A percentile compares a stretch with the other conserved stretches of the same genome.
These are phyloP conservation scores for Syzygium malaccense DNA, from an alignment of 441 rosid genomes.

Conservation along the genomic window DNA sequence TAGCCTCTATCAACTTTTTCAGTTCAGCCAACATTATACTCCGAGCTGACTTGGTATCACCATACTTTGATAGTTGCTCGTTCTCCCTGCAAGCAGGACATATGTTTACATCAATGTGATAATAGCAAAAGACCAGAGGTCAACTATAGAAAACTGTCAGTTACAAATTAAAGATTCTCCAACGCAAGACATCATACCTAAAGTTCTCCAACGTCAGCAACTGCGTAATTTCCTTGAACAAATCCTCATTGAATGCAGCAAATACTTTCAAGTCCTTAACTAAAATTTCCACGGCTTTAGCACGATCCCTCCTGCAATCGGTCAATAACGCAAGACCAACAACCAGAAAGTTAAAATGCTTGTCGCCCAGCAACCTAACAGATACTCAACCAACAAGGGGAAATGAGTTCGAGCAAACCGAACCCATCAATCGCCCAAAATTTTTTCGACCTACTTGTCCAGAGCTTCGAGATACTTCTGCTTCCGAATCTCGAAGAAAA, in stretches of 20 bases:
- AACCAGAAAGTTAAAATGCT: neutral
- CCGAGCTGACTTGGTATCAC: constrained; percentile 79
- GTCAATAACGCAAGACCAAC: neutral
- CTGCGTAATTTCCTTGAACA: constrained; percentile 80
- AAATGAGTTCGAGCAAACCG: neutral
- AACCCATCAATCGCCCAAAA: neutral
- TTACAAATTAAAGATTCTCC: neutral
- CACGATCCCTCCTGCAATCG: constrained; percentile 52
- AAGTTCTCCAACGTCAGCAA: constrained; percentile 69
- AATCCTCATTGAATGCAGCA: constrained; percentile 69
- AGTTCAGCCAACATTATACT: constrained; percentile 69
- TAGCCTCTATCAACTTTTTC: constrained; percentile 79
- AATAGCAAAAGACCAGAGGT: neutral
- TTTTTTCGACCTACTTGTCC: constrained; percentile 39
- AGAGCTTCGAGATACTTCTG: constrained; percentile 83
- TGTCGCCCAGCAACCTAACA: neutral
- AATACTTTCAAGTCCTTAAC: constrained; percentile 80
- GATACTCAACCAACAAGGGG: neutral
- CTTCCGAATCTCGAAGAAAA: constrained; percentile 77
- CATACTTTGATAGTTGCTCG: constrained; percentile 73
- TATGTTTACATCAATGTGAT: neutral
- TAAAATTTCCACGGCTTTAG: constrained; percentile 67
- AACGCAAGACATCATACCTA: constrained; percentile 24
- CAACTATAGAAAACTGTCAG: neutral
- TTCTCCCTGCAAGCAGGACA: constrained; percentile 38